Conservation (phyloP, 2,329 filamentous ascomycete genomes). For the Colletotrichum camelliae region DNA sequence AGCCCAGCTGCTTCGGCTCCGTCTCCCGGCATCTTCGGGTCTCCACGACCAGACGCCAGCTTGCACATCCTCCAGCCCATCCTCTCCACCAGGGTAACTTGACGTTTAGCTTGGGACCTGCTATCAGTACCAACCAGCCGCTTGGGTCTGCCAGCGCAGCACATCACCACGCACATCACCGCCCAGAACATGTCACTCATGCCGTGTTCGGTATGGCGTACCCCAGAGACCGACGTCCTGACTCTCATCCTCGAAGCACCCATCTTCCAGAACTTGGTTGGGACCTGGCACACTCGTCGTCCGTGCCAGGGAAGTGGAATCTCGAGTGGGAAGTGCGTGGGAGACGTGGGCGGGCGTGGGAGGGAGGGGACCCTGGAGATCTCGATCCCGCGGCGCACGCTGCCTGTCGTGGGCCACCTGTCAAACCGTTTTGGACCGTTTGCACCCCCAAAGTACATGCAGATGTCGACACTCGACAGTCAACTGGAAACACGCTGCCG, state of each 20-base stretch:
- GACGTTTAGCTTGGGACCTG: neutral
- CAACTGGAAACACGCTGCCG: neutral
- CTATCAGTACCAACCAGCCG: neutral
- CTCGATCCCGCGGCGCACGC: too few species aligned
- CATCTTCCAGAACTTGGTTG: neutral
- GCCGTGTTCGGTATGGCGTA: neutral
- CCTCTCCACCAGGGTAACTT: neutral
- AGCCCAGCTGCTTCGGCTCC: neutral
- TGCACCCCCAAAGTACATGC: neutral
- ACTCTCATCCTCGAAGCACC: neutral
- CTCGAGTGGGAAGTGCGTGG: neutral
- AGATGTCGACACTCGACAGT: neutral
- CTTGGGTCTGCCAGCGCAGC: neutral
- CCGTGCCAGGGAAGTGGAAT: constrained; percentile 2
- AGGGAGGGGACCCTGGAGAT: neutral
- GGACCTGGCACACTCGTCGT: neutral
- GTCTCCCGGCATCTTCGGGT: neutral
- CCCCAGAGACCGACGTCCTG: neutral
- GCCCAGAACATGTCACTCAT: neutral
- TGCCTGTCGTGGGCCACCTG: neutral
- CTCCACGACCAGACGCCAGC: neutral
- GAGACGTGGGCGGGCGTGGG: neutral
- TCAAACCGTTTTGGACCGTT: neutral
- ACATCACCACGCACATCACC: neutral
- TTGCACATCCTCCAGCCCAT: neutral